Conservation (phyloP, 768 basidiomycete genomes). For the Collybiopsis confluens region DNA sequence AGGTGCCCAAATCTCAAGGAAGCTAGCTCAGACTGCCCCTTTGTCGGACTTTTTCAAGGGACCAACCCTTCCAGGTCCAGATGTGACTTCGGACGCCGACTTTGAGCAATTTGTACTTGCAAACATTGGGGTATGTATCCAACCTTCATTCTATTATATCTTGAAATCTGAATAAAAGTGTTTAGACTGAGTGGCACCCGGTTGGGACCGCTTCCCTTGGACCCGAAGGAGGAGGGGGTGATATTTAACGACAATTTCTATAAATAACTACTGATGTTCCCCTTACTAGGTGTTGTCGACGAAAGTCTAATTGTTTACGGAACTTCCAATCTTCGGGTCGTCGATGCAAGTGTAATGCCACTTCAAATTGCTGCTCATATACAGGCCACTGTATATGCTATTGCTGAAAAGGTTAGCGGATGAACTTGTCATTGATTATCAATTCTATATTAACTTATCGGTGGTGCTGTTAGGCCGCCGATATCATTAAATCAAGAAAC, state of each 20-base stretch:
- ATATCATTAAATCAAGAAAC: not conserved
- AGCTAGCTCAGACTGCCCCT: not conserved
- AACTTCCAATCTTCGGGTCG: constrained; percentile 34
- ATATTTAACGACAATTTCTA: not conserved
- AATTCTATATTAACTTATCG: not conserved
- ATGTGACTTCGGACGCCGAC: not conserved
- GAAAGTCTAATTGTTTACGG: constrained; percentile 32
- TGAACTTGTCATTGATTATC: not conserved
- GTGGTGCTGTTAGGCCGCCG: not conserved
- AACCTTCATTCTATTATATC: not conserved
- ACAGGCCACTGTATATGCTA: constrained; percentile 5
- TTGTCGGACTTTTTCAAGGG: not conserved
- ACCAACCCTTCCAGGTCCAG: not conserved
- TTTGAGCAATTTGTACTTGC: constrained; percentile 1
- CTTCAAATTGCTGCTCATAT: constrained; percentile 24
- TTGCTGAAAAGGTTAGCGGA: constrained; percentile 8
- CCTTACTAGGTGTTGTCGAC: constrained; percentile 32
- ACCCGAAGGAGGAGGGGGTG: constrained; percentile 3
- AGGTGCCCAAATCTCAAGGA: not conserved
- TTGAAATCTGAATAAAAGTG: not conserved
- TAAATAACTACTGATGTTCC: not conserved
- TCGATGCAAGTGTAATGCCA: constrained; percentile 32
- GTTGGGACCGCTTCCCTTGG: constrained; percentile 5
- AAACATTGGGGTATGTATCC: not conserved
- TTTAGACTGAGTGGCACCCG: constrained; percentile 5